Evolutionary conservation across 176 grass and related monocot genomes (phyloP).

Genomic region (Eleusine indica): DNA sequence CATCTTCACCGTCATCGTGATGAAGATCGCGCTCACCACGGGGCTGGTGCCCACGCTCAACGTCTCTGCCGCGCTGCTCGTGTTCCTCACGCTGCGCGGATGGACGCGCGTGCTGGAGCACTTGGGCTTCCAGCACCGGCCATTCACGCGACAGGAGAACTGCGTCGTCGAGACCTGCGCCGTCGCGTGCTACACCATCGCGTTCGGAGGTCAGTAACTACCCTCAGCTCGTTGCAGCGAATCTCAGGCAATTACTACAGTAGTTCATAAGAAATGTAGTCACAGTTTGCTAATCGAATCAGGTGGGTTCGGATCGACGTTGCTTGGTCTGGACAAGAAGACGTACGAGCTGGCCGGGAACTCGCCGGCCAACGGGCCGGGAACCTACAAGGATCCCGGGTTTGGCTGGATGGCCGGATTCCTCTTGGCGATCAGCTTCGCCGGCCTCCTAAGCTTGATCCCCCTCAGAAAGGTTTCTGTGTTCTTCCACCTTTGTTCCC

Average conservation of each 20-base stretch:
- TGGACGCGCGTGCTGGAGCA: slow-evolving; percentile 70
- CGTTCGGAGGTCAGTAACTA: slow-evolving; percentile 58
- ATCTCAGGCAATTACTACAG: too few relatives aligned
- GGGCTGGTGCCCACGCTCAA: slow-evolving; percentile 92
- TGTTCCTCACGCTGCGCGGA: slow-evolving; percentile 70
- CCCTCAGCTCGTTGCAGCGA: too few relatives aligned
- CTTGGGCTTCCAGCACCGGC: slow-evolving; percentile 57
- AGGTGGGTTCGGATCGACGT: slow-evolving; percentile 92
- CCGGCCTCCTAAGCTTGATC: slow-evolving; percentile 72
- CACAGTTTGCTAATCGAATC: neutral
- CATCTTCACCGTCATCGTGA: slow-evolving; percentile 81
- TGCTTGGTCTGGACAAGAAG: slow-evolving; percentile 82
- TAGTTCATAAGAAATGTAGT: neutral
- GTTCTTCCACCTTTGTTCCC: neutral
- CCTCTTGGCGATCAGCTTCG: slow-evolving; percentile 66
- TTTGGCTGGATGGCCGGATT: slow-evolving; percentile 87
- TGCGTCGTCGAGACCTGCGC: slow-evolving; percentile 89
- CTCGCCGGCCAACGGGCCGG: slow-evolving; percentile 67
- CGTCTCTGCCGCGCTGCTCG: slow-evolving; percentile 83
- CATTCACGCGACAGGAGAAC: slow-evolving; percentile 96
- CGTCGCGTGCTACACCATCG: slow-evolving; percentile 92
- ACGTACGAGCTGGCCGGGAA: slow-evolving; percentile 80
- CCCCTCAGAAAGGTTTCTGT: slow-evolving; percentile 76
- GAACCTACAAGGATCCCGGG: slow-evolving; percentile 86
- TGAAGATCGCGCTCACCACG: slow-evolving; percentile 86